A percentile compares a stretch with the other conserved stretches of the same genome.
Conservation (phyloP, 2,329 filamentous ascomycete species). For the Phialophora expanda region DNA sequence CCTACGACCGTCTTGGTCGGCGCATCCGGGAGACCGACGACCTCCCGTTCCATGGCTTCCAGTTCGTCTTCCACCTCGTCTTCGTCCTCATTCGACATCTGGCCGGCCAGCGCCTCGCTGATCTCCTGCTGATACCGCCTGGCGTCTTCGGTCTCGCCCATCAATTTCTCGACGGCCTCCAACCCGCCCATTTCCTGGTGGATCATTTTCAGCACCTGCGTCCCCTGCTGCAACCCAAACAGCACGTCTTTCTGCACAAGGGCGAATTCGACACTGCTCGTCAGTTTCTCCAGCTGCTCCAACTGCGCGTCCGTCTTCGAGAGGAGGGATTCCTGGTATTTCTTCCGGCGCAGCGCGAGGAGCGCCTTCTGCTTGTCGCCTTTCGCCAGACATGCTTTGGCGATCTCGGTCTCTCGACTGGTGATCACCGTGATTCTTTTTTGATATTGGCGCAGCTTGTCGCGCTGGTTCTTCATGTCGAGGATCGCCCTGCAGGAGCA, state of each 20-base stretch:
- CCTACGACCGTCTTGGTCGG: constrained; percentile 38
- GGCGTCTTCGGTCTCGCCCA: constrained; percentile 90
- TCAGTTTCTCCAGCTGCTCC: constrained; percentile 89
- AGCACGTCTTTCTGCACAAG: constrained; percentile 96
- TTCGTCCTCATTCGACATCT: constrained; percentile 92
- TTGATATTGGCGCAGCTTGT: constrained; percentile 96
- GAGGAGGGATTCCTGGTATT: constrained; percentile 91
- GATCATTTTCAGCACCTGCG: constrained; percentile 85
- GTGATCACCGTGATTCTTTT: constrained; percentile 86
- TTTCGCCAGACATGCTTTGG: constrained; percentile 77
- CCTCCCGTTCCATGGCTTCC: constrained; percentile 74
- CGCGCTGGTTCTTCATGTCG: constrained; percentile 95
- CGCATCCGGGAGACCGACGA: constrained; percentile 49
- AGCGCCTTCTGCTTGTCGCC: constrained; percentile 82
- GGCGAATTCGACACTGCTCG: constrained; percentile 89
- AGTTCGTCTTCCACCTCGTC: constrained; percentile 98
- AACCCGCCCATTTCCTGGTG: constrained; percentile 95
- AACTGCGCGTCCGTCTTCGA: constrained; percentile 90
- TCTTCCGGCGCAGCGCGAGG: constrained; percentile 88
- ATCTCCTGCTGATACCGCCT: constrained; percentile 95
- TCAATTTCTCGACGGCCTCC: constrained; percentile 90
- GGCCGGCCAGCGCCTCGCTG: constrained; percentile 84
- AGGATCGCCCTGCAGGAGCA: constrained; percentile 76
- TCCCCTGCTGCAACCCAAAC: constrained; percentile 90
- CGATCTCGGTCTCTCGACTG: constrained; percentile 83